Percentiles rank a stretch among this genome's conserved stretches.
Conservation (phyloP, 176 grass and related monocot genomes). For the Oryza meyeriana region DNA sequence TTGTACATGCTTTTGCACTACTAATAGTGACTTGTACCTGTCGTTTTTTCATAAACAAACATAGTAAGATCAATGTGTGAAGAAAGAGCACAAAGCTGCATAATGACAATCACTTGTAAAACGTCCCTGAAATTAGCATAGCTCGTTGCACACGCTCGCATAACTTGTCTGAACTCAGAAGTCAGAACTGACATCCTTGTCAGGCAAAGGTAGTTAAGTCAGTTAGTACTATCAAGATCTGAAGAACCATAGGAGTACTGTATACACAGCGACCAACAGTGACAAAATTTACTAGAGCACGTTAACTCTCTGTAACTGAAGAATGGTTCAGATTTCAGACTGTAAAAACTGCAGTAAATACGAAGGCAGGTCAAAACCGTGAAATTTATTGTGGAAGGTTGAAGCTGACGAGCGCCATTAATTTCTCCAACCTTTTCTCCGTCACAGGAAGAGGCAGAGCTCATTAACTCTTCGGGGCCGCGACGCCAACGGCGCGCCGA, state of each 20-base stretch:
- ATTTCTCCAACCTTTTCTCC: slow-evolving; percentile 11
- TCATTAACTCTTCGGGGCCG: slow-evolving; percentile 29
- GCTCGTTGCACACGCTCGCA: neutral
- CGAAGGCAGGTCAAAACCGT: neutral
- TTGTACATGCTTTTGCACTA: neutral
- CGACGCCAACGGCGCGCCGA: neutral
- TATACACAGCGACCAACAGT: neutral
- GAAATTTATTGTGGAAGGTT: slow-evolving; percentile 21
- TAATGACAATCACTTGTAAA: neutral
- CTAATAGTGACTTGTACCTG: neutral
- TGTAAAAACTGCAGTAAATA: neutral
- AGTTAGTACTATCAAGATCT: neutral
- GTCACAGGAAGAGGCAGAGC: slow-evolving; percentile 42
- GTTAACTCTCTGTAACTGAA: neutral
- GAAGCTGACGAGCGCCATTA: slow-evolving; percentile 31
- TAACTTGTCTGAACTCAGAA: neutral
- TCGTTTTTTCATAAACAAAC: neutral
- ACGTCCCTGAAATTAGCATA: neutral
- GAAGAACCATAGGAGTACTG: neutral
- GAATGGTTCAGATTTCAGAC: neutral
- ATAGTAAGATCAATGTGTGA: neutral
- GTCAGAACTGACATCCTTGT: neutral
- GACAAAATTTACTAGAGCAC: neutral
- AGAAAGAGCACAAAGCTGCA: neutral
- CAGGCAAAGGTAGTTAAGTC: neutral